Evolutionary conservation across 768 basidiomycete species (phyloP).

Genomic region (Termitomyces sp.): DNA sequence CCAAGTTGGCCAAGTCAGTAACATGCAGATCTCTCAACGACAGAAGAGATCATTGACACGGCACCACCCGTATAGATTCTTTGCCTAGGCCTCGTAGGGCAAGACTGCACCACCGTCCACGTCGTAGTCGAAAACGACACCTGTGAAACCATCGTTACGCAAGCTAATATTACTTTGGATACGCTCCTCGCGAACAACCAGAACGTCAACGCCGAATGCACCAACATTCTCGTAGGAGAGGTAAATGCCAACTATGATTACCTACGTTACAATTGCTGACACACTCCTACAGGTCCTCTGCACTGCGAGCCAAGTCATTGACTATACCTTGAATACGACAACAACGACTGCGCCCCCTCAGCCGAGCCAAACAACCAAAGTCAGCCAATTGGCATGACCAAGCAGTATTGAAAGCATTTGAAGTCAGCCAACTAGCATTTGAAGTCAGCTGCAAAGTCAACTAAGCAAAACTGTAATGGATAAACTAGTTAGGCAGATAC

Average conservation of each 20-base stretch:
- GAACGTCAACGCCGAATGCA: constrained; percentile 45
- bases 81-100: constrained; percentile 51
- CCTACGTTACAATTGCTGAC: neutral
- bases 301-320: neutral
- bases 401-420: too few species aligned
- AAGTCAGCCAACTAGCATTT: too few species aligned
- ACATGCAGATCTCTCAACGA: neutral
- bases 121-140: constrained; percentile 42
- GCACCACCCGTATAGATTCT: constrained; percentile 23
- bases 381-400: too few species aligned
- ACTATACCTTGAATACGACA: too few species aligned
- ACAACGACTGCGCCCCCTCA: too few species aligned
- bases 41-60: neutral
- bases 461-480: too few species aligned
- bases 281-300: constrained; percentile 8
- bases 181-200: constrained; percentile 60
- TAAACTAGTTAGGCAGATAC: too few species aligned
- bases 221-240: constrained; percentile 55
- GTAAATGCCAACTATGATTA: constrained; percentile 21
- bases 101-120: constrained; percentile 52
- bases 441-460: too few species aligned
- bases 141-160: constrained; percentile 37
- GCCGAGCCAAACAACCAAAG: too few species aligned
- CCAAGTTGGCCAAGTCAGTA: constrained; percentile 37
- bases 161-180: constrained; percentile 34